Evolutionary conservation across 805 yeast genomes (phyloP).

Genomic region (Ogataea glucozyma): DNA sequence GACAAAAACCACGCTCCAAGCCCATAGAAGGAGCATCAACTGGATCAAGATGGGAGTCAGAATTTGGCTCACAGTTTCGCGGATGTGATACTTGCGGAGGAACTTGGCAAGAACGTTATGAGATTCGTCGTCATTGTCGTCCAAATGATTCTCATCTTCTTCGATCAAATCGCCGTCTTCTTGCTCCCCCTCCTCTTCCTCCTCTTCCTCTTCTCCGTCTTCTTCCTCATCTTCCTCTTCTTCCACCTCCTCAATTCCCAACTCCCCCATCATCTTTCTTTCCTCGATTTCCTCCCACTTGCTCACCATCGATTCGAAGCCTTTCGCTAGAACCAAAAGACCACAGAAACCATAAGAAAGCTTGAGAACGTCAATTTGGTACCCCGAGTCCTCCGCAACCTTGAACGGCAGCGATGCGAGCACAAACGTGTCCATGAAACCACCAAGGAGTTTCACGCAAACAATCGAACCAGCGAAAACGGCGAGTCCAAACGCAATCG

Average conservation of each 20-base stretch:
- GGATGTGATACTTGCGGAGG: background rate
- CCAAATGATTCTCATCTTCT: background rate
- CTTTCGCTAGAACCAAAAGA: background rate
- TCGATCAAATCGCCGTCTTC: background rate
- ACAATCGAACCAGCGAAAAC: conserved; percentile 22
- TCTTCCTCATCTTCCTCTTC: conserved; percentile 1
- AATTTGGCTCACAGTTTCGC: background rate
- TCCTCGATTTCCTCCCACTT: background rate
- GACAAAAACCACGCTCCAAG: conserved; percentile 3
- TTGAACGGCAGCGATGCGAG: background rate
- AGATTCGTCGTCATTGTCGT: background rate
- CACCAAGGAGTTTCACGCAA: conserved; percentile 28
- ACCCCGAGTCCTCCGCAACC: background rate
- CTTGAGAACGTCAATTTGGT: background rate
- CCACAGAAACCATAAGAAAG: conserved; percentile 5
- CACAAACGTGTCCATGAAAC: background rate
- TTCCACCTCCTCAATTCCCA: background rate
- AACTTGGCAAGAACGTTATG: background rate
- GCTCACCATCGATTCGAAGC: background rate
- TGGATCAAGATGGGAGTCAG: background rate
- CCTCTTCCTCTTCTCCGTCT: conserved; percentile 4
- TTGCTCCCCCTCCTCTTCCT: background rate
- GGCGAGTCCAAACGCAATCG: conserved; percentile 37
- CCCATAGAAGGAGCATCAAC: background rate
- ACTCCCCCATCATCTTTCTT: background rate